These are phyloP conservation scores for Cubamyces sp. DNA, from an alignment of 768 basidiomycete species.

Conservation along the genomic window DNA sequence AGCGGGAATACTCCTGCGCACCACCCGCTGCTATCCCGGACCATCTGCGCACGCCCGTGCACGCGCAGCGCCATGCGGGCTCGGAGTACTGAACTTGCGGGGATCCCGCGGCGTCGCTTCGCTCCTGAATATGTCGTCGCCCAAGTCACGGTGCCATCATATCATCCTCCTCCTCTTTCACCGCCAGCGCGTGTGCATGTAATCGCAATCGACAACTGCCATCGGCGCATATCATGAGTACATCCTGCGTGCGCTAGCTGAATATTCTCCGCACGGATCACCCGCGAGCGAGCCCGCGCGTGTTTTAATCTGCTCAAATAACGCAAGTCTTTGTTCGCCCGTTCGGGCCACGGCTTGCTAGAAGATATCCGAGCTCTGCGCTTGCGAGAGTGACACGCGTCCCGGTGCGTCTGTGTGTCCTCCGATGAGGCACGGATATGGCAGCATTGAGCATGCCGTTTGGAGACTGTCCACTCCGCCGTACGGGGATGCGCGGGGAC, in stretches of 20 bases:
- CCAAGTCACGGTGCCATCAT: too few relatives aligned
- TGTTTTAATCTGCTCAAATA: background rate
- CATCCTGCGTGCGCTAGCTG: too few relatives aligned
- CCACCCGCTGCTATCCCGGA: constrained; percentile 12
- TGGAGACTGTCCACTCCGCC: constrained; percentile 20
- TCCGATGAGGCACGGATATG: constrained; percentile 19
- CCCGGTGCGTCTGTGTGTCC: too few relatives aligned
- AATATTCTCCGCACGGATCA: constrained; percentile 7
- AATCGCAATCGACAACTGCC: too few relatives aligned
- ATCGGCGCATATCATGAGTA: too few relatives aligned
- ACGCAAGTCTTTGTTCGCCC: constrained; percentile 11
- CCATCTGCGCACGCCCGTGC: constrained; percentile 11
- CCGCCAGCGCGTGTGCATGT: too few relatives aligned
- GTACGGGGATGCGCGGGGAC: too few relatives aligned
- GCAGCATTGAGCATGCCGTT: constrained; percentile 27
- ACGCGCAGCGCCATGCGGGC: constrained; percentile 15
- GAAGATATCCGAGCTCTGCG: background rate
- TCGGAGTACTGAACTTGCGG: background rate
- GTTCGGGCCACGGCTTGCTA: background rate
- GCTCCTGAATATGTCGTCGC: background rate
- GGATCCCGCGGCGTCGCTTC: background rate
- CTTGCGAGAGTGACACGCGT: background rate
- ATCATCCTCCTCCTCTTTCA: too few relatives aligned
- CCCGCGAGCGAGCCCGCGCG: background rate
- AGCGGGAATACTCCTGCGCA: constrained; percentile 11